These are phyloP conservation scores for Aspergillus ellipticus DNA, from an alignment of 495 filamentous ascomycete species.

Conservation along the genomic window DNA sequence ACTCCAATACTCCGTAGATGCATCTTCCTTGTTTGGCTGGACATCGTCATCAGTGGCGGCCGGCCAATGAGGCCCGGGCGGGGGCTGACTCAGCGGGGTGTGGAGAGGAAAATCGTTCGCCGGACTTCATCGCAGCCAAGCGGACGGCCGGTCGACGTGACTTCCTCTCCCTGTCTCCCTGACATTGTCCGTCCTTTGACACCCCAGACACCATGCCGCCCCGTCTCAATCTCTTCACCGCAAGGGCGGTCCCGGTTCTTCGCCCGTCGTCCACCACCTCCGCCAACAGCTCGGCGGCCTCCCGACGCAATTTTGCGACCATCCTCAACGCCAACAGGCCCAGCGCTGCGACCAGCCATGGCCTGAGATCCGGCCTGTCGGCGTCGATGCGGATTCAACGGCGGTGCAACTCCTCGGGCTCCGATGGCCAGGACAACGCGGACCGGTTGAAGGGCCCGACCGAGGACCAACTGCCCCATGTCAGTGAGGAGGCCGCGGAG, in stretches of 20 bases:
- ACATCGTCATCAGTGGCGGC: background rate
- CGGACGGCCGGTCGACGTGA: slow-evolving; percentile 13
- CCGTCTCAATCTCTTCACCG: slow-evolving; percentile 36
- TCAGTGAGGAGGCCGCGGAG: slow-evolving; percentile 62
- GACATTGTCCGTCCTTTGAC: slow-evolving; percentile 5
- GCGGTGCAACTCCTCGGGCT: slow-evolving; percentile 40
- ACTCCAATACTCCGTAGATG: too few relatives aligned
- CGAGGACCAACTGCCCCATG: slow-evolving; percentile 54
- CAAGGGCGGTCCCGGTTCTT: slow-evolving; percentile 31
- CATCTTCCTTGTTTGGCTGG: too few relatives aligned
- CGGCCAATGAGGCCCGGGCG: too few relatives aligned
- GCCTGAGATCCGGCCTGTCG: slow-evolving; percentile 1
- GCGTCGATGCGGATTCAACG: slow-evolving; percentile 20
- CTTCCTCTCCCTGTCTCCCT: slow-evolving; percentile 6
- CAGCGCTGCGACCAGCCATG: slow-evolving; percentile 21
- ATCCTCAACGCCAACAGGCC: slow-evolving; percentile 15
- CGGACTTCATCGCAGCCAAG: slow-evolving; percentile 9
- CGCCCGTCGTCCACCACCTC: slow-evolving; percentile 27
- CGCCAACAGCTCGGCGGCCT: slow-evolving; percentile 4
- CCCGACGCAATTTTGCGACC: slow-evolving; percentile 25
- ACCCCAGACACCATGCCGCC: slow-evolving; percentile 32
- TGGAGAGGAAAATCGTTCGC: slow-evolving; percentile 24
- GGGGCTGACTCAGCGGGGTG: slow-evolving; percentile 18
- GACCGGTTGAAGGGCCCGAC: slow-evolving; percentile 45
- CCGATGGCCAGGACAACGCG: slow-evolving; percentile 46